Conservation (phyloP, 1,284 basidiomycete species). For the Gymnopus androsaceus region DNA sequence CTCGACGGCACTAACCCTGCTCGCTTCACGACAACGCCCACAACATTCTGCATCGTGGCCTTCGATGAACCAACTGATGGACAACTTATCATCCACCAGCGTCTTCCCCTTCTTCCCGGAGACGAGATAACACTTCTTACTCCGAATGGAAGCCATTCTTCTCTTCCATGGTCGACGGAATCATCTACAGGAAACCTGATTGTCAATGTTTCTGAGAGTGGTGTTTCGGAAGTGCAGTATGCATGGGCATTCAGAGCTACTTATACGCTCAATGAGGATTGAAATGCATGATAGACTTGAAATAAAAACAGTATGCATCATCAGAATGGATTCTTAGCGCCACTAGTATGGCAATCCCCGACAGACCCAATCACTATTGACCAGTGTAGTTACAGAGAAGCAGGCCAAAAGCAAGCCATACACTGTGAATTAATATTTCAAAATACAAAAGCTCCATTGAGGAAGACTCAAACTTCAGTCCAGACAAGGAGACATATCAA, state of each 20-base stretch:
- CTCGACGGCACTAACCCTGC: conserved; percentile 33
- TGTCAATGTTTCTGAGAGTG: conserved; percentile 14
- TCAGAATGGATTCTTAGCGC: too few species aligned
- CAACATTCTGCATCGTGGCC: conserved; percentile 53
- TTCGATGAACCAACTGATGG: conserved; percentile 39
- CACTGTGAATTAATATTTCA: too few species aligned
- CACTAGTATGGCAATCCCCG: too few species aligned
- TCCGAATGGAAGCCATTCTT: conserved; percentile 20
- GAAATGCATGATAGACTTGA: too few species aligned
- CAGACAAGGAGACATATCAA: too few species aligned
- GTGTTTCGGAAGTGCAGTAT: conserved; percentile 10
- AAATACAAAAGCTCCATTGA: too few species aligned
- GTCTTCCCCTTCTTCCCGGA: conserved; percentile 46
- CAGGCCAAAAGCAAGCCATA: too few species aligned
- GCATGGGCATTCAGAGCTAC: conserved; percentile 22
- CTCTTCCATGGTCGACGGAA: conserved; percentile 11
- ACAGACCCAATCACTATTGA: too few species aligned
- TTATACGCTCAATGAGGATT: conserved; percentile 9
- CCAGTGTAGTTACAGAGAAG: too few species aligned
- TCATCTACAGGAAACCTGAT: conserved; percentile 14
- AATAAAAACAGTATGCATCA: too few species aligned
- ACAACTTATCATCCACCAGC: conserved; percentile 38
- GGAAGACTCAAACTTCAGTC: too few species aligned
- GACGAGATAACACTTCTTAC: conserved; percentile 47
- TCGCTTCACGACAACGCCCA: conserved; percentile 51